Evolutionary conservation across 2,329 filamentous ascomycete genomes (phyloP), one percentile per base, ranked within the genome.

Genomic region (Fusarium ramigenum): DNA sequence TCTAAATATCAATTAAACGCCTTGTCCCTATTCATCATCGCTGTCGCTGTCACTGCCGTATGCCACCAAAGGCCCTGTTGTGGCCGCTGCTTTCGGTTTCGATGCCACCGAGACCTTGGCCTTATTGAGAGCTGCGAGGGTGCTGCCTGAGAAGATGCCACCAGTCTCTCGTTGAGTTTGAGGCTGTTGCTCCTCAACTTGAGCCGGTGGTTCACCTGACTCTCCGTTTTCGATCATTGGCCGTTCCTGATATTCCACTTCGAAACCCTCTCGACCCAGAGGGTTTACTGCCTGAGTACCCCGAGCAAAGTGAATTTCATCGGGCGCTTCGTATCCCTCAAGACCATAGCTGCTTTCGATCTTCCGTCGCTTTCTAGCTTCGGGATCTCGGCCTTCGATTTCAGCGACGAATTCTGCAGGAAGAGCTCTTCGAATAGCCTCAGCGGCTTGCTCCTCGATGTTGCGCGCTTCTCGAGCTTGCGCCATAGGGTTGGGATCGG

Each of bases 381-480:
- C 94, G 1, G 93, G 93, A 74, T 97, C 94, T 57, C 93, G 90
- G 21, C 96, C 96, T 81, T 99, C 96, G 53, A 99, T 92, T 85
- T 99, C 95, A 0, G 95, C 94, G 0, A 99, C 92, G 74, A 96
- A 98, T 34, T 95, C 94, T 1, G 93, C 94, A 0, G 96, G 96
- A 9, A 99, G 85, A 0, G 96, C 96, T 73, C 93, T 88, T 23
- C 96, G 87, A 64, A 99, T 94, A 3, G 96, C 97, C 78, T 98
- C 96, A 0, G 96, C 96, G 4, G 96, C 96, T 81, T 99, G 96
- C 80, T 99, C 96, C 80, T 99, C 96, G 68, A 99, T 92, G 44
- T 92, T 88, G 43, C 93, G 88, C 6, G 93, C 96, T 83, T 99
- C 96, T 68, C 97, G 89, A 73, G 97, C 97, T 81, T 97, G 94